Percentiles rank a stretch among this genome's conserved stretches.
phyloP scores from a whole-genome alignment of 192 early-diverging fungal species.

The Coemansia aciculifera region DNA sequence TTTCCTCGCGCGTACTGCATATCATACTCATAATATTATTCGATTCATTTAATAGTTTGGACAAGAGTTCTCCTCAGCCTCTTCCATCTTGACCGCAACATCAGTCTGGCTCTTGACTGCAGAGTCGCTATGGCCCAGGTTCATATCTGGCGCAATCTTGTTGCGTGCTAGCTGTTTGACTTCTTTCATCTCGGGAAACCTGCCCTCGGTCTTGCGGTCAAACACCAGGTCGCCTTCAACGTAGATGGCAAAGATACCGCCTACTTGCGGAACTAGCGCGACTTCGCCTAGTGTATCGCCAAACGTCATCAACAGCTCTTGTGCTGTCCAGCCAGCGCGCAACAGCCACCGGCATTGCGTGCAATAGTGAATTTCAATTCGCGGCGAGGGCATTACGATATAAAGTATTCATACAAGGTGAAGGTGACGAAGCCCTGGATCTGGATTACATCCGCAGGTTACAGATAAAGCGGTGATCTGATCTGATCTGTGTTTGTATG shows the following conservation, averaged over 20 bases:
- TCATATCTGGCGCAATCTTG: slow-evolving; percentile 63
- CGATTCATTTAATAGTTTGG: neutral
- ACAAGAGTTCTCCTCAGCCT: neutral
- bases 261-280: slow-evolving; percentile 62
- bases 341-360: slow-evolving; percentile 61
- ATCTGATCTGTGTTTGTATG: neutral
- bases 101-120: slow-evolving; percentile 52
- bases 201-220: slow-evolving; percentile 64
- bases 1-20: neutral
- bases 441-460: neutral
- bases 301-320: slow-evolving; percentile 71
- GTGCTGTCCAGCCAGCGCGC: slow-evolving; percentile 68
- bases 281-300: slow-evolving; percentile 64
- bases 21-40: neutral
- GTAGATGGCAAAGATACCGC: slow-evolving; percentile 40
- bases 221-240: slow-evolving; percentile 51
- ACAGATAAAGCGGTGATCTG: neutral
- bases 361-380: slow-evolving; percentile 58
- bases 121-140: slow-evolving; percentile 68
- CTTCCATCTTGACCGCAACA: neutral
- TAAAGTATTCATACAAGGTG: neutral
- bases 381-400: slow-evolving; percentile 25
- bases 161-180: slow-evolving; percentile 70
- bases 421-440: neutral
- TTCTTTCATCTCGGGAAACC: slow-evolving; percentile 77